These are phyloP conservation scores for Pseudogymnoascus sp. DNA, from an alignment of 2,329 filamentous ascomycete genomes.

Conservation along the genomic window DNA sequence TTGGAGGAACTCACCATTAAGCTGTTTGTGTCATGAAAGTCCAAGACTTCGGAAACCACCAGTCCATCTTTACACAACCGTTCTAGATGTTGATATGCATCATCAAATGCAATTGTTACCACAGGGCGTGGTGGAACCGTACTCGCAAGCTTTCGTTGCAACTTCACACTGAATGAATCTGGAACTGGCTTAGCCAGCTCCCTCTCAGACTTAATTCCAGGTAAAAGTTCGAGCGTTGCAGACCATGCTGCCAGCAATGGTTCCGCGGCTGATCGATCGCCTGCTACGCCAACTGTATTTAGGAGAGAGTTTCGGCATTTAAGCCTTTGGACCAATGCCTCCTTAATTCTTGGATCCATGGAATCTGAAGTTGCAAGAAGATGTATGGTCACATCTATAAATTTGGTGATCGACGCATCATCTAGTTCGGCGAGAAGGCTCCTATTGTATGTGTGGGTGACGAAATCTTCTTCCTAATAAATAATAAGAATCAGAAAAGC, in stretches of 20 bases:
- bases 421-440: conserved; percentile 60
- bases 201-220: conserved; percentile 50
- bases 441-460: conserved; percentile 81
- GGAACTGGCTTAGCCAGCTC: conserved; percentile 55
- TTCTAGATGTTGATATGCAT: conserved; percentile 61
- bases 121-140: conserved; percentile 90
- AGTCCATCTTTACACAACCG: conserved; percentile 64
- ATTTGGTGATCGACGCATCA: conserved; percentile 29
- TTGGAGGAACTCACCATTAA: conserved; percentile 47
- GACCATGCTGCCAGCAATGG: conserved; percentile 34
- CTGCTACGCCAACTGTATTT: conserved; percentile 38
- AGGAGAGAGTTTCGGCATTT: conserved; percentile 58
- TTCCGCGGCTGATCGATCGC: conserved; percentile 36
- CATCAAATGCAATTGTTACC: conserved; percentile 63
- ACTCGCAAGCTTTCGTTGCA: conserved; percentile 85
- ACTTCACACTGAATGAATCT: conserved; percentile 78
- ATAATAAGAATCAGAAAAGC: conserved; percentile 5
- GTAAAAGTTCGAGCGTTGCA: conserved; percentile 36
- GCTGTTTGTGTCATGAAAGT: conserved; percentile 60
- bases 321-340: conserved; percentile 57
- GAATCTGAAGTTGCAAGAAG: conserved; percentile 17
- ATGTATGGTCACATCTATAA: conserved; percentile 27
- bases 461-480: conserved; percentile 87
- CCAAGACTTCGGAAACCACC: conserved; percentile 58
- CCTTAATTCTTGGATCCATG: conserved; percentile 29